Conservation (phyloP, 2,329 filamentous ascomycete species). For the Cladobotryum mycophilum region DNA sequence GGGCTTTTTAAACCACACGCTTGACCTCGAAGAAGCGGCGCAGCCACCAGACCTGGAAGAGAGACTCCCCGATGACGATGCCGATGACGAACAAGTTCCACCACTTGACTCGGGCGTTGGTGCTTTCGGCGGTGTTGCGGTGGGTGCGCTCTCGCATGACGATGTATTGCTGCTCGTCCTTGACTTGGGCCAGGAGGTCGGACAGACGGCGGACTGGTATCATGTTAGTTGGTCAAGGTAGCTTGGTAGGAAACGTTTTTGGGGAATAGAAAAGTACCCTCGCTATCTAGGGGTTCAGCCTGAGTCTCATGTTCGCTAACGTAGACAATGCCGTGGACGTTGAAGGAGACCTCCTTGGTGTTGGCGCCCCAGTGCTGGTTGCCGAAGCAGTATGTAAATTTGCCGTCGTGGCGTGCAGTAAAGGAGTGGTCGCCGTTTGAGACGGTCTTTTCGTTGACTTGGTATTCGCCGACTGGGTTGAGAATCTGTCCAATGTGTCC, state of each 20-base stretch:
- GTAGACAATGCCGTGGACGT: slow-evolving; percentile 97
- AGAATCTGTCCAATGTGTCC: slow-evolving; percentile 51
- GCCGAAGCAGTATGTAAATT: slow-evolving; percentile 96
- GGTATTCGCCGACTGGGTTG: slow-evolving; percentile 68
- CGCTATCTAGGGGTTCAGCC: slow-evolving; percentile 81
- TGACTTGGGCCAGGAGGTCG: slow-evolving; percentile 83
- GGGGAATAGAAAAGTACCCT: slow-evolving; percentile 54
- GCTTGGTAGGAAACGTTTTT: not conserved
- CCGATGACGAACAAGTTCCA: slow-evolving; percentile 97
- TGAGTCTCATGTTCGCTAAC: slow-evolving; percentile 81
- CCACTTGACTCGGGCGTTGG: slow-evolving; percentile 96
- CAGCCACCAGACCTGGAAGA: slow-evolving; percentile 99
- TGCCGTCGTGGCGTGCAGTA: slow-evolving; percentile 75
- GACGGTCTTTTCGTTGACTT: slow-evolving; percentile 72
- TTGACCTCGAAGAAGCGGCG: slow-evolving; percentile 95
- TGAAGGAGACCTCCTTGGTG: slow-evolving; percentile 98
- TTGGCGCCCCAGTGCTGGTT: slow-evolving; percentile 97
- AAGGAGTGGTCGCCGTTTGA: slow-evolving; percentile 94
- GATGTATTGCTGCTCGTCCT: slow-evolving; percentile 97
- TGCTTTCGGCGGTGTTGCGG: slow-evolving; percentile 97
- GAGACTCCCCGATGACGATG: slow-evolving; percentile 80
- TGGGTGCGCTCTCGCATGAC: slow-evolving; percentile 91
- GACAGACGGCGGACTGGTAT: slow-evolving; percentile 68
- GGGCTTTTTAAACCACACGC: slow-evolving; percentile 49
- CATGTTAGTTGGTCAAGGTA: slow-evolving; percentile 7